Evolutionary conservation across 2,329 filamentous ascomycete species (phyloP), one percentile per base, ranked within the genome.

Genomic region (Stachybotrys chlorohalonatus): DNA sequence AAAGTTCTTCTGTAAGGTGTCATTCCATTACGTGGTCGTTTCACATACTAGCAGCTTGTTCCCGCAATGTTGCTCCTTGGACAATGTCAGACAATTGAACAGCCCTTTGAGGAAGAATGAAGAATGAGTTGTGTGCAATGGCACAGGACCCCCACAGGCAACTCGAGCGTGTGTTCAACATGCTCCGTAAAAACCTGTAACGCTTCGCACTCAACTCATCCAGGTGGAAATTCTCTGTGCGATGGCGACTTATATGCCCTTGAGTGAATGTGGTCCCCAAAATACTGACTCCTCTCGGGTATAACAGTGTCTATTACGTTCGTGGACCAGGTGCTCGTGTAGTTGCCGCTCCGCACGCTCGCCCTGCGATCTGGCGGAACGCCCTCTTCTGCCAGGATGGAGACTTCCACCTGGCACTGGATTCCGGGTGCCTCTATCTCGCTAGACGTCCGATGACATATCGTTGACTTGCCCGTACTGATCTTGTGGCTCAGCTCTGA

Each of bases 331-430:
- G 60, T 58, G 15, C 51, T 57, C 7, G 55, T 54, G n/a, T 59
- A 60, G 52, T 57, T 59, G 2, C 58, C 57, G 31, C 57, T 63
- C 42, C 51, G 54, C 11, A 54, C 55, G 31, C 60, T 56, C n/a
- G 54, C 30, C 6, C 54, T 52, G 16, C 48, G 39, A 5, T 53
- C 48, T 48, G 30, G 32, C 13, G n/a, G 47, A 51, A 24, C 30
- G 24, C 6, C 51, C 49, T 24, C 36, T 31, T 51, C 45, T 36
- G 57, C 55, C 7, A 52, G 49, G 6, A 58, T 54, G 11, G 59
- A 60, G 8, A 58, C 54, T 6, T 63, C 59, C 42, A 59, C 49
- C 6, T 56, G 57, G 13, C 54, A 51, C 9, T 60, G 54, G 31
- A 62, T 56, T 11, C 51, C 47, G 11, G 54, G 42, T 2, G 49